phyloP scores from a whole-genome alignment of 495 filamentous ascomycete species.

The Tuber microsphaerosporum region DNA sequence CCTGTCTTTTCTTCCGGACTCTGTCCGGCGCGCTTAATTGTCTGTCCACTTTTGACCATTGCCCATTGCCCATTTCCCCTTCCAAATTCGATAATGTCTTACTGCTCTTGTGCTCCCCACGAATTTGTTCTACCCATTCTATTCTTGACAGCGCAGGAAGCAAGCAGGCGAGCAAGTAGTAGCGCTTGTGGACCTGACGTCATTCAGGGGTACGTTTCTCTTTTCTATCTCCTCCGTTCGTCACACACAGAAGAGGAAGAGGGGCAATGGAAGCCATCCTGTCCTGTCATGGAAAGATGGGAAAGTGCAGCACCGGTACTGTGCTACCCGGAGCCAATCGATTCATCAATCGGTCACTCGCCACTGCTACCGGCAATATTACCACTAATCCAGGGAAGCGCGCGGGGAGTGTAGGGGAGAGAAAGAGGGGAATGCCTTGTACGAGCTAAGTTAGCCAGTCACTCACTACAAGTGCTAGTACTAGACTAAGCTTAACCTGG shows the following conservation, averaged over 20 bases:
- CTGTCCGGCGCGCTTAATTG: not conserved
- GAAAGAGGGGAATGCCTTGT: not conserved
- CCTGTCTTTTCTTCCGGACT: not conserved
- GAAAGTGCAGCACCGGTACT: not conserved
- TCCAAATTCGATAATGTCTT: not conserved
- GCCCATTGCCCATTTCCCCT: not conserved
- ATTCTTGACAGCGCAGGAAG: not conserved
- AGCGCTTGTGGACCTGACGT: not conserved
- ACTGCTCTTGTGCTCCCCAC: not conserved
- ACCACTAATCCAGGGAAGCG: not conserved
- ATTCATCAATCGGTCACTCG: not conserved
- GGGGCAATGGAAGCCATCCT: conserved; percentile 2
- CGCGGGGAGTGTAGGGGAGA: not conserved
- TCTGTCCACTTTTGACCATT: not conserved
- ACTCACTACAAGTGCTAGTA: not conserved
- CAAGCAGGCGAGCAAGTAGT: not conserved
- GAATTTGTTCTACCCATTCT: not conserved
- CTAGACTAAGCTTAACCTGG: not conserved
- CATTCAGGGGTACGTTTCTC: conserved; percentile 1
- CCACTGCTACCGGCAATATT: not conserved
- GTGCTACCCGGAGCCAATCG: not conserved
- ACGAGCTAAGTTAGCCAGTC: not conserved
- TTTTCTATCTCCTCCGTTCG: not conserved
- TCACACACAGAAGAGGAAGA: not conserved
- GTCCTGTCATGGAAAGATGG: not conserved